Percentiles rank a stretch among this genome's conserved stretches.
These are phyloP conservation scores for Scopulariopsis brevicaulis DNA, from an alignment of 2,329 filamentous ascomycete species.

Conservation along the genomic window DNA sequence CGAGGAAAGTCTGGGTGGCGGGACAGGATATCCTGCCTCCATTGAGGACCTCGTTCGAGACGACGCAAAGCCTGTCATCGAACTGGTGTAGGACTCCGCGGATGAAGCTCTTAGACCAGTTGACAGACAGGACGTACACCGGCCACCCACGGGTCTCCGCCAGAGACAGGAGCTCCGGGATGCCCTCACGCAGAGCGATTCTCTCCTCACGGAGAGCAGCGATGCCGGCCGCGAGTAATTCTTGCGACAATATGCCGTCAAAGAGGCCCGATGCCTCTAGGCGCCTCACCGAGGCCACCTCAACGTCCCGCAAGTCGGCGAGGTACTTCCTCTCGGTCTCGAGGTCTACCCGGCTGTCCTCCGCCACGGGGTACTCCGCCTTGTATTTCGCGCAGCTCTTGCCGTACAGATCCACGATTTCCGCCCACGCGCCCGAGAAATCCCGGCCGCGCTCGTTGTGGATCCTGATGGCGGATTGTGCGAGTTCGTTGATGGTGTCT, in stretches of 20 bases:
- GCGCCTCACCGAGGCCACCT: slow-evolving; percentile 31
- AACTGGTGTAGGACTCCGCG: slow-evolving; percentile 25
- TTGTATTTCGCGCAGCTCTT: slow-evolving; percentile 27
- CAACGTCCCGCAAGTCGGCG: slow-evolving; percentile 27
- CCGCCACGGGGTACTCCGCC: slow-evolving; percentile 18
- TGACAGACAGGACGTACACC: slow-evolving; percentile 36
- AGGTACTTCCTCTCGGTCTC: slow-evolving; percentile 31
- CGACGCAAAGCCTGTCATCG: slow-evolving; percentile 13
- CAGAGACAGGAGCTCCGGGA: slow-evolving; percentile 18
- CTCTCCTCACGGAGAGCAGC: slow-evolving; percentile 19
- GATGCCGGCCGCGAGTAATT: slow-evolving; percentile 24
- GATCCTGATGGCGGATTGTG: slow-evolving; percentile 26
- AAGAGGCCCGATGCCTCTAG: slow-evolving; percentile 34
- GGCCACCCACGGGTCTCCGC: slow-evolving; percentile 20
- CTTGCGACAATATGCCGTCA: slow-evolving; percentile 18
- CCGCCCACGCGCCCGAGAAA: slow-evolving; percentile 28
- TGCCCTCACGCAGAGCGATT: slow-evolving; percentile 26
- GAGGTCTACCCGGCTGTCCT: slow-evolving; percentile 19
- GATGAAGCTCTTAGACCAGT: slow-evolving; percentile 38
- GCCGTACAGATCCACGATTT: slow-evolving; percentile 32
- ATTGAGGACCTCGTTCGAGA: slow-evolving; percentile 30
- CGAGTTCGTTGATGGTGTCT: slow-evolving; percentile 40
- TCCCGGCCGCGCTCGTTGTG: slow-evolving; percentile 16
- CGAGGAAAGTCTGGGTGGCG: slow-evolving; percentile 13
- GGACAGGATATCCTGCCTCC: slow-evolving; percentile 30